Evolutionary conservation across 768 basidiomycete genomes (phyloP).

Genomic region (Gloeopeniophorella convolvens): DNA sequence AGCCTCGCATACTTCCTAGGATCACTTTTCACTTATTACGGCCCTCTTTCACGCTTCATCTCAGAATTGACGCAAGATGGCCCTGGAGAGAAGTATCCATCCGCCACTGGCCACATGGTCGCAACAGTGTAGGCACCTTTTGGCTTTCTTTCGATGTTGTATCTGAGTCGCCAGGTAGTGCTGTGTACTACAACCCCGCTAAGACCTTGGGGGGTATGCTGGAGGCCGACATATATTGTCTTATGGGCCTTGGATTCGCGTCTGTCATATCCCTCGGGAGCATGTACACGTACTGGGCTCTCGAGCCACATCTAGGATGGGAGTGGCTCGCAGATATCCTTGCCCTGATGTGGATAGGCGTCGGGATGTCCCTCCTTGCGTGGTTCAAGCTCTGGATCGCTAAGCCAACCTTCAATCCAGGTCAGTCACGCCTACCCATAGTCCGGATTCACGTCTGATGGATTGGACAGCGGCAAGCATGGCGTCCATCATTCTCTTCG

Average conservation of each 20-base stretch:
- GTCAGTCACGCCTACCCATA: conserved; percentile 30
- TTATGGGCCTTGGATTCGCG: conserved; percentile 63
- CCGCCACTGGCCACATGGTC: conserved; percentile 84
- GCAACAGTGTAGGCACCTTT: conserved; percentile 72
- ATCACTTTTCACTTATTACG: conserved; percentile 88
- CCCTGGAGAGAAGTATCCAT: conserved; percentile 43
- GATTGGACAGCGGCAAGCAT: conserved; percentile 64
- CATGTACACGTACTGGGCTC: conserved; percentile 74
- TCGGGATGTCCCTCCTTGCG: conserved; percentile 74
- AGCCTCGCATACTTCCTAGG: conserved; percentile 84
- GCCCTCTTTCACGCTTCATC: conserved; percentile 62
- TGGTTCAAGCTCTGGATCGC: conserved; percentile 92
- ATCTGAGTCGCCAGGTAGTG: conserved; percentile 32
- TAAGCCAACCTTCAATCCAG: conserved; percentile 87
- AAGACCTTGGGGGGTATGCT: conserved; percentile 91
- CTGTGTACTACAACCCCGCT: conserved; percentile 89
- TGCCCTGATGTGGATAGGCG: conserved; percentile 76
- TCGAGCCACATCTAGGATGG: conserved; percentile 64
- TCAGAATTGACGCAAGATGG: conserved; percentile 51
- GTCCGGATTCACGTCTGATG: not conserved
- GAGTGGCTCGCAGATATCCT: conserved; percentile 69
- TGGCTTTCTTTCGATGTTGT: not conserved
- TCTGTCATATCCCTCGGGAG: conserved; percentile 67
- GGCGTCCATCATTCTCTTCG: conserved; percentile 76
- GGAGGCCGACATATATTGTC: conserved; percentile 80